Evolutionary conservation across 306 rosid species (phyloP), one percentile per base, ranked within the genome.

Genomic region (Aeschynomene evenia): DNA sequence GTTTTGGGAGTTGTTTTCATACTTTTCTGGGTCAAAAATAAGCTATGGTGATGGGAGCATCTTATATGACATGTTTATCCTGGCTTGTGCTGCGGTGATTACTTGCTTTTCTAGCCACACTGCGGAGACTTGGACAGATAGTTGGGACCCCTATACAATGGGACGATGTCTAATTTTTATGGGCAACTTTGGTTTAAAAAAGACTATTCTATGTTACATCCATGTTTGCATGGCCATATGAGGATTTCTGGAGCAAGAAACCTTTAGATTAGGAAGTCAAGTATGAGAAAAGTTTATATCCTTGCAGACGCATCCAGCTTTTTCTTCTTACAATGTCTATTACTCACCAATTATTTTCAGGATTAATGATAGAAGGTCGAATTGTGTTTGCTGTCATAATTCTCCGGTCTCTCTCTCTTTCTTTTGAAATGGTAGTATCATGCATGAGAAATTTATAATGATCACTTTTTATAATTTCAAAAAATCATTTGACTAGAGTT

Each of bases 1-100:
- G 99, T 94, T 58, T 76, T 94, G 6, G 99, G 99, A 85, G 95
- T 94, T 62, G 99, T 94, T 70, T 85, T 90, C 83, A 79, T 94
- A 15, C 92, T 94, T 63, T 91, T 88, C 89, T 94, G 99, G 97
- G 71, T 94, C 55, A 93, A 93, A 78, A 82, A 82, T 54, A 94
- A 91, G 89, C 65, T 94, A 42, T 91, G 99, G 96, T 89, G 89
- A 89, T 72, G 60, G 60, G 33, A 39, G 57, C 80, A 22, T 23
- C 15, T 26, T 4, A 21, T 61, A 21, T 24, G 63, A 24, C 49
- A 34, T 16, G 21, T 49, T 50, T 23, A 26, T 63, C 63, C 43
- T 12, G 40, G 69, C 71, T 18, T 66, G 46, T 57, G 80, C 40
- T 34, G 40, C 40, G 6, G 9, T 34, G 40, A 34, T 11, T 48